A percentile compares a stretch with the other conserved stretches of the same genome.
phyloP scores from a whole-genome alignment of 2,329 filamentous ascomycete genomes.

The Alternaria sp. region DNA sequence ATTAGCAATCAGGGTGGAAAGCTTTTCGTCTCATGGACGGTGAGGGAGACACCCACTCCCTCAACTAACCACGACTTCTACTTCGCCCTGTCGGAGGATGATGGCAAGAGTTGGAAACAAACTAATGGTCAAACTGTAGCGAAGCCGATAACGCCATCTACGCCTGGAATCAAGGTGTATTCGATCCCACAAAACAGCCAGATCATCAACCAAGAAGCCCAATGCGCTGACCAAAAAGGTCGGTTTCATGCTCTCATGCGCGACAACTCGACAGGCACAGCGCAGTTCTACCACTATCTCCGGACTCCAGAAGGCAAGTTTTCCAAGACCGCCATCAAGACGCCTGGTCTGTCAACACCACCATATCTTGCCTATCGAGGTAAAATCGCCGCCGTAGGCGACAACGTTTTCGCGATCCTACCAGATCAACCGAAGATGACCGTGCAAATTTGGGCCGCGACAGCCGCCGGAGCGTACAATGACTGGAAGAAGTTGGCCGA shows the following conservation, averaged over 20 bases:
- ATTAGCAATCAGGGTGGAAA: constrained; percentile 47
- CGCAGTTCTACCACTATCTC: constrained; percentile 44
- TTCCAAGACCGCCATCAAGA: constrained; percentile 40
- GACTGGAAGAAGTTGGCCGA: constrained; percentile 42
- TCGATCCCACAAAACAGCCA: constrained; percentile 55
- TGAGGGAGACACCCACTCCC: constrained; percentile 56
- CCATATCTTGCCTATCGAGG: constrained; percentile 44
- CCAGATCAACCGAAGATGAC: constrained; percentile 40
- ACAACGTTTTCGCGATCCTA: constrained; percentile 38
- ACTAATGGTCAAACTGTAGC: constrained; percentile 47
- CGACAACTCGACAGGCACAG: constrained; percentile 44
- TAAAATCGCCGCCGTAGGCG: constrained; percentile 37
- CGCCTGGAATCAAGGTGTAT: constrained; percentile 54
- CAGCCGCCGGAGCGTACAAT: constrained; percentile 31
- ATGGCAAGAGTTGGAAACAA: constrained; percentile 54
- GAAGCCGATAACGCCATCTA: constrained; percentile 51
- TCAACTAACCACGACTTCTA: constrained; percentile 60
- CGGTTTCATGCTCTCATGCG: constrained; percentile 60
- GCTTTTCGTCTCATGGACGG: constrained; percentile 59
- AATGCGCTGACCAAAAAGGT: constrained; percentile 54
- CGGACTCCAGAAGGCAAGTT: constrained; percentile 36
- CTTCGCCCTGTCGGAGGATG: constrained; percentile 57
- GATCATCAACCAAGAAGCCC: constrained; percentile 60
- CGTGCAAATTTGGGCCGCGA: constrained; percentile 38
- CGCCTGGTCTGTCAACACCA: constrained; percentile 34